These are phyloP conservation scores for Pythium pectinolyticum DNA, from an alignment of 352 stramenopile species.

Conservation along the genomic window DNA sequence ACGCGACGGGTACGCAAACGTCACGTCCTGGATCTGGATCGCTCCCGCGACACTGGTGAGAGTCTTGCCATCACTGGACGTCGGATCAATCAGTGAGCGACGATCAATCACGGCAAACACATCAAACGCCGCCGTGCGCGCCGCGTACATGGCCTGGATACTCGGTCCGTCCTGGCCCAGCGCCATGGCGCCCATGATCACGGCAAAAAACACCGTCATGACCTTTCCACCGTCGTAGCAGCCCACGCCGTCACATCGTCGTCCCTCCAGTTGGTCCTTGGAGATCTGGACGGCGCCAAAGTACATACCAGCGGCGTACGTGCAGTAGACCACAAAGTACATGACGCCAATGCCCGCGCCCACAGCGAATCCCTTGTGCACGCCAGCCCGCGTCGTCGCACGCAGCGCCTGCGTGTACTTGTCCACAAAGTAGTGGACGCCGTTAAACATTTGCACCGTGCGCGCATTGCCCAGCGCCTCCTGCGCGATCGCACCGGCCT, in stretches of 20 bases:
- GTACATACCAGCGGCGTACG: slow-evolving; percentile 50
- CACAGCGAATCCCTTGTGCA: slow-evolving; percentile 36
- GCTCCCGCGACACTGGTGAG: slow-evolving; percentile 37
- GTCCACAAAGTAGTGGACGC: slow-evolving; percentile 26
- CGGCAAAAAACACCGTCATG: slow-evolving; percentile 40
- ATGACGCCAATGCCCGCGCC: slow-evolving; percentile 35
- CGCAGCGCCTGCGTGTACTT: slow-evolving; percentile 40
- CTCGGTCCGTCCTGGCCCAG: slow-evolving; percentile 37
- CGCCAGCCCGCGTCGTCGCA: slow-evolving; percentile 26
- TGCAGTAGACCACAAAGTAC: slow-evolving; percentile 44
- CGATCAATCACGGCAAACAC: slow-evolving; percentile 45
- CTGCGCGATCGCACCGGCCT: slow-evolving; percentile 40
- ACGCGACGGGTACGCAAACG: slow-evolving; percentile 40
- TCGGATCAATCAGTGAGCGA: slow-evolving; percentile 37
- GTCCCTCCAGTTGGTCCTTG: slow-evolving; percentile 27
- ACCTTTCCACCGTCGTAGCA: slow-evolving; percentile 40
- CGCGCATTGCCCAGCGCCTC: slow-evolving; percentile 38
- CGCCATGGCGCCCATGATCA: slow-evolving; percentile 43
- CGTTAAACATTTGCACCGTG: slow-evolving; percentile 54
- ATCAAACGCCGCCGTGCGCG: slow-evolving; percentile 29
- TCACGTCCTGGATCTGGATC: slow-evolving; percentile 69
- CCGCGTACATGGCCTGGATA: slow-evolving; percentile 33
- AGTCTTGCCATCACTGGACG: slow-evolving; percentile 25
- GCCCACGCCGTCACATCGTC: slow-evolving; percentile 12
- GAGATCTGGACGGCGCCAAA: slow-evolving; percentile 43